Base-by-base conservation (phyloP, 192 early-diverging fungal genomes). In the Backusella macrospora region DNA sequence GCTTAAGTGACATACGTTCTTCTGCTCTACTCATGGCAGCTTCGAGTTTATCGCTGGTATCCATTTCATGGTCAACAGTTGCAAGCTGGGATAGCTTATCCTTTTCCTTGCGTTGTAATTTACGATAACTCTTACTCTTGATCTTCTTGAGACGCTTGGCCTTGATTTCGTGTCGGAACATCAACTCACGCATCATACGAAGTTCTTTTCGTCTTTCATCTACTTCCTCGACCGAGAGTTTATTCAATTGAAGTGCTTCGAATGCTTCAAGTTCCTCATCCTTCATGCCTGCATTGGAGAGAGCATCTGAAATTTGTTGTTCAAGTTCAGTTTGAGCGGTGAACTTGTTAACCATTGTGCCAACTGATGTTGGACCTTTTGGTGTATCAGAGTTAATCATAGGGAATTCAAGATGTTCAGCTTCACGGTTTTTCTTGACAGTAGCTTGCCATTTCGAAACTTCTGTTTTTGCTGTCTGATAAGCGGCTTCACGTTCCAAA, bases 91-190 rank as follows among this genome's bases (percentile, higher is more conserved):
- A 59, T 34, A 79, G 80, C 37, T 88, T 88, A 65, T 78, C 80
- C 72, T 88, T 92, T 44, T 94, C 92, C 79, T 92, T 92, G 76
- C 93, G 95, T 67, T 90, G 85, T 39, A 99, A 92, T 71, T 95
- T 92, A 38, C 93, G 90, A 75, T 96, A 99, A 4, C 94, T 82
- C 83, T 98, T 98, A 85, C 94, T 96, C 85, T 99, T 99, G 80
- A 99, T 99, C 84, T 99, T 99, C 64, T 94, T 92, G 44, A 94
- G 85, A 62, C 95, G 90, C 80, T 96, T 97, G 63, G 91, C 89
- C 72, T 96, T 96, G 45, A 91, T 87, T 78, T 99, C 96, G 52
- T 94, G 87, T 40, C 95, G 94, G 85, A 97, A 97, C 91, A 96
- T 89, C 55, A 98, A 83, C 45, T 95, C 93, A 23, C 97, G 91